Evolutionary conservation across 148 eudicot genomes (phyloP), one percentile per base, ranked within the genome.

Genomic region (Cornus suecica): DNA sequence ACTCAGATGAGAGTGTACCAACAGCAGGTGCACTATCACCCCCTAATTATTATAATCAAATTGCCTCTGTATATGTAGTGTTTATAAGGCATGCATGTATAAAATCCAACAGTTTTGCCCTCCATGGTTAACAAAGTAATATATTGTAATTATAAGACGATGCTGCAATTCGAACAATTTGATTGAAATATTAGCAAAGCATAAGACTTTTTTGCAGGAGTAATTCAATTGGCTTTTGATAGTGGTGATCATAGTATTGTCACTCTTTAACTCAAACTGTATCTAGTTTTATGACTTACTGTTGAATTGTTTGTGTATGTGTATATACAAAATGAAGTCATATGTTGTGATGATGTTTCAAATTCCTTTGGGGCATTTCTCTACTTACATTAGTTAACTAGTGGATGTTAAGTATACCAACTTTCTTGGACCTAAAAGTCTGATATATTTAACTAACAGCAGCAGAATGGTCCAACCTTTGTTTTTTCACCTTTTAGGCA

Each of bases 1-100:
- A 52, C 52, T 32, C 74, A 54, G 74, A 31, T 54, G 37, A 30
- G 64, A 23, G 42, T 28, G 42, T 28, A 71, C 28, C 24, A 71
- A n/a, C 48, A 71, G 27, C 74, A 54, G 42, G 42, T 37, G 8
- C 9, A 37, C 9, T 6, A 37, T 37, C 42, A 37, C 42, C 6
- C 42, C 42, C 42, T 3, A 13, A 16, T 48, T 48, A 1, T 13
- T 48, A 48, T 48, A 16, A 13, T 37, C 6, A 8, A 7, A 11
- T 48, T 48, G 54, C 18, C 54, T 48, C 20, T 48, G 18, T 11
- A 48, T 18, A 3, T 48, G 54, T 48, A 16, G 2, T 48, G 18
- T 48, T 48, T 13, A 48, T 16, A 48, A 48, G 20, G 18, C 42
- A 48, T 0, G 54, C 20, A 16, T 13, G 1, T 48, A 1, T 48